Conservation (phyloP, 305 asterid species). For the Salvia sclarea region DNA sequence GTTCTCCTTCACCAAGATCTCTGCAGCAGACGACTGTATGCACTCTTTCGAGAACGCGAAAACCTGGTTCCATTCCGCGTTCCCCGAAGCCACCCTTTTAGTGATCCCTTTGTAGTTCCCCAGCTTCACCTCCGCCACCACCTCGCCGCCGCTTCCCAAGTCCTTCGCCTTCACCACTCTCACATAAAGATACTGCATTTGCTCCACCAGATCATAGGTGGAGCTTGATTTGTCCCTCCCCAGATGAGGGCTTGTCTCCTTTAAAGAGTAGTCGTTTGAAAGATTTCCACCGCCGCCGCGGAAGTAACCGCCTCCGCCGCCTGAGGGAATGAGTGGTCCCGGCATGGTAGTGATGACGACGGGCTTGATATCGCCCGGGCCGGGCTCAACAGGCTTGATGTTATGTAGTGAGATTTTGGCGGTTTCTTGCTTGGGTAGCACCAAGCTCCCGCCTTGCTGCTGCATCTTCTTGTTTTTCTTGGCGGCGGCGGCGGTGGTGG, state of each 20-base stretch:
- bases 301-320: conserved; percentile 30
- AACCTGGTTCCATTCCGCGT: conserved; percentile 76
- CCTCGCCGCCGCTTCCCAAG: conserved; percentile 57
- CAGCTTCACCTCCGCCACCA: conserved; percentile 82
- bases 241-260: conserved; percentile 80
- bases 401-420: conserved; percentile 41
- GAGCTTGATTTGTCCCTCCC: conserved; percentile 65
- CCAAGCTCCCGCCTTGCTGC: conserved; percentile 52
- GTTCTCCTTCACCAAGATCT: conserved; percentile 62
- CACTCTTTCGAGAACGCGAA: conserved; percentile 82
- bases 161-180: conserved; percentile 67
- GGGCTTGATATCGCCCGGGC: conserved; percentile 64
- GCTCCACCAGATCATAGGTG: conserved; percentile 80
- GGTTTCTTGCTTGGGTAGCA: conserved; percentile 44
- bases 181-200: conserved; percentile 81
- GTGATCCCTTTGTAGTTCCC: conserved; percentile 81
- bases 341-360: conserved; percentile 61
- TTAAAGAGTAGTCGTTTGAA: conserved; percentile 55
- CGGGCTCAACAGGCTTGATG: conserved; percentile 54
- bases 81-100: conserved; percentile 50
- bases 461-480: conserved; percentile 70
- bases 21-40: conserved; percentile 73
- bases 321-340: conserved; percentile 45
- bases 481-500: conserved; percentile 3
- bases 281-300: conserved; percentile 46